Percentiles rank a stretch among this genome's conserved stretches.
These are phyloP conservation scores for Vigna hirtella DNA, from an alignment of 306 rosid species.

Conservation along the genomic window DNA sequence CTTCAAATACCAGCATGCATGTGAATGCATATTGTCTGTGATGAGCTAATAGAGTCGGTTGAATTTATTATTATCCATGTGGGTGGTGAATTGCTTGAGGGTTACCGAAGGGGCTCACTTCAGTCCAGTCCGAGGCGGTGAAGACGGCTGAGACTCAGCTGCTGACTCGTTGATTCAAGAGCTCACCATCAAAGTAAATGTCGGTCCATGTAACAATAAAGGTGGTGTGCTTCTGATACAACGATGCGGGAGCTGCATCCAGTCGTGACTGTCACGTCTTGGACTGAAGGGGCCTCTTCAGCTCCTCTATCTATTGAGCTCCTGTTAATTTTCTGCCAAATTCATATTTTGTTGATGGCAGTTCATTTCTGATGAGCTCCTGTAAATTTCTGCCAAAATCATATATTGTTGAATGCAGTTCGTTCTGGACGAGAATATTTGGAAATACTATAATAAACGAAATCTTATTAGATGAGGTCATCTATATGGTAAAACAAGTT, in stretches of 20 bases:
- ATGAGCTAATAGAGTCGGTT: background rate
- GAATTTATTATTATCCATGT: background rate
- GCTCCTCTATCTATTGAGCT: background rate
- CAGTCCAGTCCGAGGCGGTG: slow-evolving; percentile 84
- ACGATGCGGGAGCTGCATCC: slow-evolving; percentile 89
- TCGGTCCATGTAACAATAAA: no score
- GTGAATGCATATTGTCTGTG: background rate
- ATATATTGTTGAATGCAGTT: no score
- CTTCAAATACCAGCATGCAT: background rate
- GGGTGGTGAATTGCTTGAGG: background rate
- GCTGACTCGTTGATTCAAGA: slow-evolving; percentile 96
- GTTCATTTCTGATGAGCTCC: no score
- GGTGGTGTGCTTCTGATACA: slow-evolving; percentile 81
- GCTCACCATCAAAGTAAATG: slow-evolving; percentile 48
- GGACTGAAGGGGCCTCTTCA: slow-evolving; percentile 99
- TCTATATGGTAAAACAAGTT: no score
- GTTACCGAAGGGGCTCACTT: slow-evolving; percentile 74
- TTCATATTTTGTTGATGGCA: no score
- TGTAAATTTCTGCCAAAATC: no score
- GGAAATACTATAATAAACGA: no score
- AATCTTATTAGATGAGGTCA: no score
- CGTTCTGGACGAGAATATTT: no score
- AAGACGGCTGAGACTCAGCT: slow-evolving; percentile 62
- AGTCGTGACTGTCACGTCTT: slow-evolving; percentile 76
- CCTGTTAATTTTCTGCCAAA: no score